Conservation (phyloP, 306 rosid genomes). For the Vigna trinervia region DNA sequence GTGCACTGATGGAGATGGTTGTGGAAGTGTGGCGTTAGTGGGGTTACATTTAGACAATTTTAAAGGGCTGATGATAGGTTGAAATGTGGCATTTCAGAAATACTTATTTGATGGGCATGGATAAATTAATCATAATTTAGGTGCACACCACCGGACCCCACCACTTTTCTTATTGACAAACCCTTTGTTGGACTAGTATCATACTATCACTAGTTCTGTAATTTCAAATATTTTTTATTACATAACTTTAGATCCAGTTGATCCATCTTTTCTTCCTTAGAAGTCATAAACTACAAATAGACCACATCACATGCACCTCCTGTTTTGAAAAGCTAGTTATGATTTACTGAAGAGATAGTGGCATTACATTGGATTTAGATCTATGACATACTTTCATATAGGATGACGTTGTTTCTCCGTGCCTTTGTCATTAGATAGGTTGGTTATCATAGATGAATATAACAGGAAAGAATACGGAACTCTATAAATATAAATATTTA, state of each 20-base stretch:
- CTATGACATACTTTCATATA: not conserved
- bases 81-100: not conserved
- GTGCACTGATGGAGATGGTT: not conserved
- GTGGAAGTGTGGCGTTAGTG: not conserved
- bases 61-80: not conserved
- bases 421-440: not conserved
- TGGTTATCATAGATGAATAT: not conserved
- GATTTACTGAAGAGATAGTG: not conserved
- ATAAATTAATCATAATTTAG: constrained; percentile 15
- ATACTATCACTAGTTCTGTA: not conserved
- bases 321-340: not conserved
- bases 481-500: not conserved
- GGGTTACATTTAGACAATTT: not conserved
- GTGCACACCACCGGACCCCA: not conserved
- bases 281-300: constrained; percentile 10
- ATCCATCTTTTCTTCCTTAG: constrained; percentile 19
- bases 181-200: not conserved
- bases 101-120: not conserved
- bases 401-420: not conserved
- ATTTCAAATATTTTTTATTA: not conserved
- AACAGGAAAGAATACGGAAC: not conserved
- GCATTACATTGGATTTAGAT: not conserved
- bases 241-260: constrained; percentile 11
- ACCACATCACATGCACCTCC: constrained; percentile 4
- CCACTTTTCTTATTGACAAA: not conserved